A percentile compares a stretch with the other conserved stretches of the same genome.
These are phyloP conservation scores for Viola odorata DNA, from an alignment of 345 rosid species.

Conservation along the genomic window DNA sequence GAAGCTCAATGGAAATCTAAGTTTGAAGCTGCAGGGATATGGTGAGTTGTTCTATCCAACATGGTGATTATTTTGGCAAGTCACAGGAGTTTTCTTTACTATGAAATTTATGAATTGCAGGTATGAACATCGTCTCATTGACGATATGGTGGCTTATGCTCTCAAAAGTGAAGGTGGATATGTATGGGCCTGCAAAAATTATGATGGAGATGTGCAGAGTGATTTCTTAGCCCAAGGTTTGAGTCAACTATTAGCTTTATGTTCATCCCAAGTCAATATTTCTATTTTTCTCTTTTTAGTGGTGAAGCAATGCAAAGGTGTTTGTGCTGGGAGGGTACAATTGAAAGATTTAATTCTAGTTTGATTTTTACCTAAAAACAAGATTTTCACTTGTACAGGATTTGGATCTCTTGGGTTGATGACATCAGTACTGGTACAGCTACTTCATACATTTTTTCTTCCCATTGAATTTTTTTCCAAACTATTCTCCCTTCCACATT, in stretches of 20 bases:
- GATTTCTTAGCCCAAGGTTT: conserved; percentile 97
- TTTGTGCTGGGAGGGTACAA: not conserved
- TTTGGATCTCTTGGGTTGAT: conserved; percentile 98
- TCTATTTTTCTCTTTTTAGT: not conserved
- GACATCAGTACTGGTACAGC: conserved; percentile 85
- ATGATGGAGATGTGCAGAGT: conserved; percentile 99
- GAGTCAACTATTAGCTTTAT: conserved; percentile 10
- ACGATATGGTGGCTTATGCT: conserved; percentile 99
- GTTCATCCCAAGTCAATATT: too few species aligned
- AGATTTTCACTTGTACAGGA: conserved; percentile 35
- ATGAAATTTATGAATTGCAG: conserved; percentile 29
- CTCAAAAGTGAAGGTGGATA: conserved; percentile 95
- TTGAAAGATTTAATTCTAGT: not conserved
- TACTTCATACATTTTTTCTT: not conserved
- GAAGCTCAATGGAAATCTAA: conserved; percentile 74
- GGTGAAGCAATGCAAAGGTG: not conserved
- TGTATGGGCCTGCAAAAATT: conserved; percentile 98
- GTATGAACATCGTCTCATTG: conserved; percentile 99
- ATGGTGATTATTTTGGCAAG: conserved; percentile 12
- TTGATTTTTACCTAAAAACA: not conserved
- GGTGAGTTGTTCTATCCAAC: conserved; percentile 40
- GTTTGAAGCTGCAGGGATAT: conserved; percentile 86
- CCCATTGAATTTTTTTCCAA: not conserved
- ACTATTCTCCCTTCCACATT: not conserved
- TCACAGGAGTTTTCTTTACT: conserved; percentile 9